These are phyloP conservation scores for Oryza glumipatula DNA, from an alignment of 176 grass and related monocot species.

Conservation along the genomic window DNA sequence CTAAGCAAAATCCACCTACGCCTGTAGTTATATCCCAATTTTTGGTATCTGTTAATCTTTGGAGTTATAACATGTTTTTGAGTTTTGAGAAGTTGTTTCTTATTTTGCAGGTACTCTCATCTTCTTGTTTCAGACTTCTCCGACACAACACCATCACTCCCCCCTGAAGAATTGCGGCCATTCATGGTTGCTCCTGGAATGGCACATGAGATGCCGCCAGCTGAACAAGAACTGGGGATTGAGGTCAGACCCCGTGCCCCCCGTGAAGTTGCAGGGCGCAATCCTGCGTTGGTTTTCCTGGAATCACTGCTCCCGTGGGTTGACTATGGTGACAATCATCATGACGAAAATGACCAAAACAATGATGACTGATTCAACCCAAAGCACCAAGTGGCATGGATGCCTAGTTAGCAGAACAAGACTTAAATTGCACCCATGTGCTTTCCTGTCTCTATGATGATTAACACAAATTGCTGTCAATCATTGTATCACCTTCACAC, in stretches of 20 bases:
- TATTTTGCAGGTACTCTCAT: constrained; percentile 86
- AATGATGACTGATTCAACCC: constrained; percentile 31
- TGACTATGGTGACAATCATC: constrained; percentile 67
- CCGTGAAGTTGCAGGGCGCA: constrained; percentile 73
- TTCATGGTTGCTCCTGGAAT: constrained; percentile 84
- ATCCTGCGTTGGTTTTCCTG: constrained; percentile 72
- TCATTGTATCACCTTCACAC: neutral
- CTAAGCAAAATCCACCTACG: neutral
- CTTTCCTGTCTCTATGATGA: neutral
- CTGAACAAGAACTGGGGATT: constrained; percentile 53
- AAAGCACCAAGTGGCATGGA: neutral
- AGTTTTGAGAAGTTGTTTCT: constrained; percentile 31
- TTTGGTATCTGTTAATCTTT: neutral
- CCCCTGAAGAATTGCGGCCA: constrained; percentile 84
- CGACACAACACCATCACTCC: constrained; percentile 77
- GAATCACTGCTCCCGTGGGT: constrained; percentile 94
- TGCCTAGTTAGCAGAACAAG: neutral
- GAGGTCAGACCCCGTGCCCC: constrained; percentile 52
- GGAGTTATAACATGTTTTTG: neutral
- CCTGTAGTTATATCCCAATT: neutral
- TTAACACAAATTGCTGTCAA: constrained; percentile 17
- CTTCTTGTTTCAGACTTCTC: constrained; percentile 97
- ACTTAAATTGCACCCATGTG: neutral
- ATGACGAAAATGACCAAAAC: constrained; percentile 45
- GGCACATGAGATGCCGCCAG: constrained; percentile 64